Evolutionary conservation across 2,329 filamentous ascomycete species (phyloP).

Genomic region (Sporothrix brunneoviolacea): DNA sequence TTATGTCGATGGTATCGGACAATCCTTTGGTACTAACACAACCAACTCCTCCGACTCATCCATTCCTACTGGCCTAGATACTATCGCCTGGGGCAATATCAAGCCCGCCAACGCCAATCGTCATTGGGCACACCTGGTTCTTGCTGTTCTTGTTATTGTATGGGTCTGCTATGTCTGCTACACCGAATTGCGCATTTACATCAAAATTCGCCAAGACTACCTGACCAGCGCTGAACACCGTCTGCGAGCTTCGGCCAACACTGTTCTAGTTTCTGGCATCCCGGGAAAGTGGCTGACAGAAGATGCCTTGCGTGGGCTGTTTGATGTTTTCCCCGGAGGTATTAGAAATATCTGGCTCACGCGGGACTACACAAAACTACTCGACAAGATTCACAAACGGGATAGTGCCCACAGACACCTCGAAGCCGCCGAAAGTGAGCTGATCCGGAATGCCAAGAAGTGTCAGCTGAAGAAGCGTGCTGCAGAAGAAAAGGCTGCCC

Average conservation of each 20-base stretch:
- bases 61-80: constrained; percentile 61
- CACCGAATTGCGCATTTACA: constrained; percentile 75
- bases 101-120: constrained; percentile 55
- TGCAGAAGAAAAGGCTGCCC: constrained; percentile 57
- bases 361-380: constrained; percentile 73
- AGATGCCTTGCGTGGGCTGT: constrained; percentile 73
- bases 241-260: constrained; percentile 87
- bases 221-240: constrained; percentile 92
- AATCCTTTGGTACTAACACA: constrained; percentile 39
- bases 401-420: constrained; percentile 64
- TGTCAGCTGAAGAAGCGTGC: constrained; percentile 63
- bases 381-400: constrained; percentile 75
- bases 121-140: constrained; percentile 77
- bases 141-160: constrained; percentile 69
- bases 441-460: constrained; percentile 75
- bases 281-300: constrained; percentile 84
- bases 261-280: constrained; percentile 86
- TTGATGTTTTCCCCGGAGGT: constrained; percentile 93
- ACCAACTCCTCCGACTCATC: constrained; percentile 29
- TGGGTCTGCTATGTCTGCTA: constrained; percentile 89
- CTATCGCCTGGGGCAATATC: constrained; percentile 85
- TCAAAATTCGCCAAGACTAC: constrained; percentile 90
- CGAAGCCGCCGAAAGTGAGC: constrained; percentile 74
- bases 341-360: constrained; percentile 97
- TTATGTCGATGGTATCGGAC: constrained; percentile 61